Evolutionary conservation across 2,329 filamentous ascomycete genomes (phyloP).

Genomic region (Epichloe baconii): DNA sequence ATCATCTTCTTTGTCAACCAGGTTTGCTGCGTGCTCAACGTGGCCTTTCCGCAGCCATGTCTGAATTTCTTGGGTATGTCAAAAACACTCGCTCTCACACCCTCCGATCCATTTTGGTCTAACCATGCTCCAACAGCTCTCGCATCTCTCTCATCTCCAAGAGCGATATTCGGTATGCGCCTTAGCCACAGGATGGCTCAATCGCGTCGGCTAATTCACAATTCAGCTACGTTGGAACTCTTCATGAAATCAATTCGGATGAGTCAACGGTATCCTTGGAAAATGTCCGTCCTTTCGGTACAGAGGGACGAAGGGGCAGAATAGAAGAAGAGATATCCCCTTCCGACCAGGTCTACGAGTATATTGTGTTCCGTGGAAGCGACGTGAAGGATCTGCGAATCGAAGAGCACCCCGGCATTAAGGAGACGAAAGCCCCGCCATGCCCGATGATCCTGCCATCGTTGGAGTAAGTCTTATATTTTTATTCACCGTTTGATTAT

Average conservation of each 20-base stretch:
- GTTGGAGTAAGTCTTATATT: constrained; percentile 65
- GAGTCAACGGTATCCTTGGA: constrained; percentile 93
- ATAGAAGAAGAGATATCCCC: constrained; percentile 71
- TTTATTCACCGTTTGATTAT: constrained; percentile 1
- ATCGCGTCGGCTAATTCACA: constrained; percentile 19
- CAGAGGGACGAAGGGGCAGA: constrained; percentile 73
- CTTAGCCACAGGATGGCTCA: constrained; percentile 5
- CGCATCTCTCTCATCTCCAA: constrained; percentile 94
- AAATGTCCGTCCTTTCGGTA: constrained; percentile 88
- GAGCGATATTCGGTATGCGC: constrained; percentile 82
- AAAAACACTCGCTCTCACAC: not conserved
- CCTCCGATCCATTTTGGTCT: not conserved
- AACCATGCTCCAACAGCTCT: constrained; percentile 43
- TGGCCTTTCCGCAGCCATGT: constrained; percentile 32
- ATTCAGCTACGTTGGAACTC: constrained; percentile 78
- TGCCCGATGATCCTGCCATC: constrained; percentile 93
- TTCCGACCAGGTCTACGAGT: constrained; percentile 86
- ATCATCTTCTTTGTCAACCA: constrained; percentile 12
- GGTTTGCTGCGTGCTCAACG: constrained; percentile 27
- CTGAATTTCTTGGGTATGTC: constrained; percentile 47
- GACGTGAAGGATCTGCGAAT: constrained; percentile 97
- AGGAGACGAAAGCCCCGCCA: constrained; percentile 61
- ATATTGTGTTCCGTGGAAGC: constrained; percentile 95
- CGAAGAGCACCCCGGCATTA: constrained; percentile 64
- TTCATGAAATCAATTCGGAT: constrained; percentile 97